Percentiles rank a stretch among this genome's conserved stretches.
Conservation (phyloP, 768 basidiomycete species). For the Heimioporus sp. region DNA sequence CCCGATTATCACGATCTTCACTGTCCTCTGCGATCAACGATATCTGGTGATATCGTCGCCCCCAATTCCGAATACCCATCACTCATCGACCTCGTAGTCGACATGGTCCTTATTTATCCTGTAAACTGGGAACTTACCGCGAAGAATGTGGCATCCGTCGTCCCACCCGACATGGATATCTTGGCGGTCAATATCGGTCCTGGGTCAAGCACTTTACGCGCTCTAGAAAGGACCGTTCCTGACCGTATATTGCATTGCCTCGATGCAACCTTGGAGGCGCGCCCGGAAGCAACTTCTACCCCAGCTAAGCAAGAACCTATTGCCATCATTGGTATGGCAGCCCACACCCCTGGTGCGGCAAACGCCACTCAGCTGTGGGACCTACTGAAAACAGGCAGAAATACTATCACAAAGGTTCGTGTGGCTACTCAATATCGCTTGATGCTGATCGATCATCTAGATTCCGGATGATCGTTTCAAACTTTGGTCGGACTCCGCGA, state of each 20-base stretch:
- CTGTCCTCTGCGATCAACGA: conserved; percentile 47
- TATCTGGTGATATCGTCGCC: conserved; percentile 38
- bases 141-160: conserved; percentile 22
- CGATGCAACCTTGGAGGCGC: conserved; percentile 13
- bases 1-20: conserved; percentile 46
- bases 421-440: not conserved
- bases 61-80: conserved; percentile 16
- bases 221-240: conserved; percentile 36
- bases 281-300: not conserved
- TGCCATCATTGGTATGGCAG: conserved; percentile 73
- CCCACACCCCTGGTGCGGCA: conserved; percentile 50
- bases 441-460: conserved; percentile 33
- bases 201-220: conserved; percentile 39
- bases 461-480: conserved; percentile 62
- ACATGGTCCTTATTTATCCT: conserved; percentile 44
- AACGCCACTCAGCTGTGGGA: conserved; percentile 54
- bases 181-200: conserved; percentile 51
- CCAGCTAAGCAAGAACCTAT: conserved; percentile 46
- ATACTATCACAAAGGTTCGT: conserved; percentile 56
- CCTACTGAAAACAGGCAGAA: conserved; percentile 52
- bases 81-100: conserved; percentile 40
- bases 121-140: conserved; percentile 53
- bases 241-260: conserved; percentile 13
- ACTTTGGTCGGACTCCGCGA: conserved; percentile 36
- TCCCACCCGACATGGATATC: conserved; percentile 20